phyloP scores from a whole-genome alignment of 1,284 basidiomycete species.

The Ceratobasidium sp. region DNA sequence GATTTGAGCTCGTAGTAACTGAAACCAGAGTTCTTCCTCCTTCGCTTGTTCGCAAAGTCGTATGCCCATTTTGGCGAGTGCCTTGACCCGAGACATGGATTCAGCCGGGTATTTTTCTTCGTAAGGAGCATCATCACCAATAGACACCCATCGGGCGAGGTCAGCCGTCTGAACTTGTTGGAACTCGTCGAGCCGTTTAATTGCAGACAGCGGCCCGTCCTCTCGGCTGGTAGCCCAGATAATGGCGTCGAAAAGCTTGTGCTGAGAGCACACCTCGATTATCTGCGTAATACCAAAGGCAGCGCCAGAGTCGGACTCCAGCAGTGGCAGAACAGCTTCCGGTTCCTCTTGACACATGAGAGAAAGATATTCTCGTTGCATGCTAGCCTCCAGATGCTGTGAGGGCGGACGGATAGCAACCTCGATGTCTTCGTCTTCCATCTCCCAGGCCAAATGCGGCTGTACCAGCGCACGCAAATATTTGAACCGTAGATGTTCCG shows the following conservation, averaged over 20 bases:
- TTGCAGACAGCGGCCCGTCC: constrained; percentile 68
- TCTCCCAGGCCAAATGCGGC: constrained; percentile 57
- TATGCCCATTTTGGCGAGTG: constrained; percentile 66
- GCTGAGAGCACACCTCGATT: constrained; percentile 68
- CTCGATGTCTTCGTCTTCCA: constrained; percentile 38
- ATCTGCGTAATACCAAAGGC: constrained; percentile 68
- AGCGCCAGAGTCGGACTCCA: constrained; percentile 64
- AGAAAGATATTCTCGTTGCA: constrained; percentile 68
- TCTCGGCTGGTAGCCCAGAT: constrained; percentile 80
- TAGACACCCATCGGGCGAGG: constrained; percentile 57
- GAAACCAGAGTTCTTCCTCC: constrained; percentile 88
- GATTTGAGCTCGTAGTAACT: constrained; percentile 81
- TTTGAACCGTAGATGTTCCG: constrained; percentile 63
- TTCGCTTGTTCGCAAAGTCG: constrained; percentile 60
- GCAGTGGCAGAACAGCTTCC: constrained; percentile 65
- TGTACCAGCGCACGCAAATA: constrained; percentile 83
- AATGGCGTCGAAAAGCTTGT: constrained; percentile 74
- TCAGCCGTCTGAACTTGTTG: constrained; percentile 62
- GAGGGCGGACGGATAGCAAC: constrained; percentile 48
- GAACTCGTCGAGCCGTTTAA: constrained; percentile 69
- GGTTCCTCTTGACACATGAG: constrained; percentile 79
- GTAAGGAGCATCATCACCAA: constrained; percentile 44
- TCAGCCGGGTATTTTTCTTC: constrained; percentile 50
- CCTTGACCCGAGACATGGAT: constrained; percentile 52
- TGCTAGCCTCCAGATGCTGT: constrained; percentile 53